Evolutionary conservation across 805 yeast species (phyloP).

Genomic region (Starmerella kuoi): DNA sequence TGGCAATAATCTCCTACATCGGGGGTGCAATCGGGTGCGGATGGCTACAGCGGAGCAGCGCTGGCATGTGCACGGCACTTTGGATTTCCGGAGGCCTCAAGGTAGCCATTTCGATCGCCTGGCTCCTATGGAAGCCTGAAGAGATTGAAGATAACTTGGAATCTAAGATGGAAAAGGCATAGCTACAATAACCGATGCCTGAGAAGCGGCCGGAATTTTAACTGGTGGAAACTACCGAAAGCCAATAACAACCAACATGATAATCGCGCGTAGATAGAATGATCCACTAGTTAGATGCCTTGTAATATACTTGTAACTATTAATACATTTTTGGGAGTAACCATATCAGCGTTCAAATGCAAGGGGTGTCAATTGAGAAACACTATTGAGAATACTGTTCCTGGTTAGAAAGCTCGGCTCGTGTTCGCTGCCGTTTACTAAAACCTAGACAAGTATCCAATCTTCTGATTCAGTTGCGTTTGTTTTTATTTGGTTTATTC

Average conservation of each 20-base stretch:
- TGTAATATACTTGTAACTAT: too few relatives aligned
- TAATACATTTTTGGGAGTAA: too few relatives aligned
- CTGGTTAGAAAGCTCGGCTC: too few relatives aligned
- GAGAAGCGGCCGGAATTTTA: too few relatives aligned
- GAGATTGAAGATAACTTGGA: neutral
- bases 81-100: slow-evolving; percentile 15
- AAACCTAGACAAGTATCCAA: too few relatives aligned
- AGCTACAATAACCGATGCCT: neutral
- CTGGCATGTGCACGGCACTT: slow-evolving; percentile 12
- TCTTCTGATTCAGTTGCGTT: too few relatives aligned
- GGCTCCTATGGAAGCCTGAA: slow-evolving; percentile 11
- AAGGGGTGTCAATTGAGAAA: too few relatives aligned
- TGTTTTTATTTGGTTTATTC: too few relatives aligned
- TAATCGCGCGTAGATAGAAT: neutral
- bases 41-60: slow-evolving; percentile 15
- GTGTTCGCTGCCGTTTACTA: too few relatives aligned
- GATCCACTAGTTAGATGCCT: neutral
- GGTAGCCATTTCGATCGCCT: slow-evolving; percentile 3
- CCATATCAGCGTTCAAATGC: too few relatives aligned
- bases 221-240: neutral
- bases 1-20: slow-evolving; percentile 9
- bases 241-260: neutral
- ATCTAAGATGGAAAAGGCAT: neutral
- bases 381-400: too few relatives aligned
- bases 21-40: slow-evolving; percentile 15